Conservation (phyloP, 345 rosid species). For the Populus pruinosa region DNA sequence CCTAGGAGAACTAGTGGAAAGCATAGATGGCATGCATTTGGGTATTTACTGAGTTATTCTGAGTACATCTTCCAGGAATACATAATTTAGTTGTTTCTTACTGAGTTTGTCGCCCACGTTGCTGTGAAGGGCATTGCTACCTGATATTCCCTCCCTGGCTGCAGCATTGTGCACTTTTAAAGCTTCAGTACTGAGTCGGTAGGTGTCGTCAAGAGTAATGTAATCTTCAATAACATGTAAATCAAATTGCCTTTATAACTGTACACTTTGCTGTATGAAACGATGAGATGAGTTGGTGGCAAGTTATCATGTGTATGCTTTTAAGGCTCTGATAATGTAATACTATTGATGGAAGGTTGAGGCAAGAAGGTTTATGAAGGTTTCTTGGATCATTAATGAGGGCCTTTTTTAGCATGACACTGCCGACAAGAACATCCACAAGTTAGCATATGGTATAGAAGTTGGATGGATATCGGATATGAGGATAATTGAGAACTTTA, state of each 20-base stretch:
- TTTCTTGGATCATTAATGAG: background rate
- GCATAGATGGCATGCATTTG: background rate
- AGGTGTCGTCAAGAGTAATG: background rate
- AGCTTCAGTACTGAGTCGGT: background rate
- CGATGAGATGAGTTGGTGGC: background rate
- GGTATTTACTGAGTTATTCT: background rate
- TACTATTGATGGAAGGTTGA: background rate
- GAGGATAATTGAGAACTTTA: background rate
- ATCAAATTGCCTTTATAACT: background rate
- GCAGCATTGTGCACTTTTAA: background rate
- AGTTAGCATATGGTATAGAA: background rate
- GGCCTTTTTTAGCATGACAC: background rate
- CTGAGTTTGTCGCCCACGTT: background rate
- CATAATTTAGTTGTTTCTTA: background rate
- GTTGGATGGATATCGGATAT: background rate
- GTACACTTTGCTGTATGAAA: background rate
- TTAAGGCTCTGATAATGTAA: background rate
- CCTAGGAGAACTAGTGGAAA: background rate
- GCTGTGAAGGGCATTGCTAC: background rate
- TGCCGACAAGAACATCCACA: background rate
- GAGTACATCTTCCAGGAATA: conserved; percentile 1
- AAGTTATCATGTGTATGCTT: background rate
- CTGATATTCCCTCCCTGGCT: background rate
- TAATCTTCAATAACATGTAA: background rate
- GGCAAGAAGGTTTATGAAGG: background rate